Conservation (phyloP, 805 yeast genomes). For the Nematodospora valgi region DNA sequence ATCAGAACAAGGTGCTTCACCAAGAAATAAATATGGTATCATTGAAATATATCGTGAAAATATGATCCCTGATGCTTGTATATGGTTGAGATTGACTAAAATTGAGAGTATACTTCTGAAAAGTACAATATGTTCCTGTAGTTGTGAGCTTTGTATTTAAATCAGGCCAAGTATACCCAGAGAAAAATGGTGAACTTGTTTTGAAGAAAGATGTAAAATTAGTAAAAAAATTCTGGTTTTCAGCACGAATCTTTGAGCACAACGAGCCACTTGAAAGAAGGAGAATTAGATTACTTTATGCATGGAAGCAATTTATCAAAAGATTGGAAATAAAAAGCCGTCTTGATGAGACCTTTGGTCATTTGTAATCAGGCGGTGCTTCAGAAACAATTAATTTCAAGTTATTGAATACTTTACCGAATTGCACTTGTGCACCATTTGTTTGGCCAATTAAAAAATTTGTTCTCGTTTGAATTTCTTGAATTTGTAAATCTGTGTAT, state of each 20-base stretch:
- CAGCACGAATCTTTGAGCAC: slow-evolving; percentile 14
- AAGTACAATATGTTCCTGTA: slow-evolving; percentile 26
- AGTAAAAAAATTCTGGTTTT: slow-evolving; percentile 25
- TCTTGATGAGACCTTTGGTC: slow-evolving; percentile 12
- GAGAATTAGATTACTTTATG: not conserved
- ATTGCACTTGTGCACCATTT: slow-evolving; percentile 22
- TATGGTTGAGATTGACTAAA: slow-evolving; percentile 22
- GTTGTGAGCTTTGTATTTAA: slow-evolving; percentile 29
- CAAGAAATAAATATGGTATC: slow-evolving; percentile 29
- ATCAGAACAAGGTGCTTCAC: slow-evolving; percentile 11
- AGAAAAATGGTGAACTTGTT: slow-evolving; percentile 26
- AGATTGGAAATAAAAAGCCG: slow-evolving; percentile 16
- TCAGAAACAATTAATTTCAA: slow-evolving; percentile 18
- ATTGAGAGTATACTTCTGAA: slow-evolving; percentile 18
- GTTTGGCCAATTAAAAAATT: slow-evolving; percentile 17
- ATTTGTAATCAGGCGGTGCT: slow-evolving; percentile 35
- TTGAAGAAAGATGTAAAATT: slow-evolving; percentile 12
- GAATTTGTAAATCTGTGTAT: slow-evolving; percentile 20
- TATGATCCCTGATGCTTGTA: slow-evolving; percentile 30
- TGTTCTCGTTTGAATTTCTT: slow-evolving; percentile 14
- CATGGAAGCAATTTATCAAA: slow-evolving; percentile 14
- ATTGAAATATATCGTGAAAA: slow-evolving; percentile 24
- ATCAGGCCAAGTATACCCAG: slow-evolving; percentile 24
- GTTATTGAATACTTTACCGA: slow-evolving; percentile 10
- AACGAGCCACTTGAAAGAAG: slow-evolving; percentile 4